Evolutionary conservation across 208 protist species (phyloP).

Genomic region (Trypanosoma lewisi): DNA sequence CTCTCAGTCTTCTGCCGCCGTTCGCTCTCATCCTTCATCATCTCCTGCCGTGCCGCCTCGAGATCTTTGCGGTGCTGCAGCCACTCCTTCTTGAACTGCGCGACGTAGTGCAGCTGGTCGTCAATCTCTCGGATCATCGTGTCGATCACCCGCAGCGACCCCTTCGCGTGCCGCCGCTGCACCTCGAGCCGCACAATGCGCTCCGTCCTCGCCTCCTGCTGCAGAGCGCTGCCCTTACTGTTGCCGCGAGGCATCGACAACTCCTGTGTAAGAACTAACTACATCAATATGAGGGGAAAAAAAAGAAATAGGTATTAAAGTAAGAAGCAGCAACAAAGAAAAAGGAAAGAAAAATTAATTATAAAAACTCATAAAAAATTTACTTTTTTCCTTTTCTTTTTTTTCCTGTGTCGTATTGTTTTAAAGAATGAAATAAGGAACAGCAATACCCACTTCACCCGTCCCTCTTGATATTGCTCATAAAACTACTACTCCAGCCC

Average conservation of each 20-base stretch:
- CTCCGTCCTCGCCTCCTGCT: constrained; percentile 71
- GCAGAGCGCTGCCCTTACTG: constrained; percentile 33
- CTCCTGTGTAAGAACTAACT: neutral
- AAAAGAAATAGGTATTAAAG: neutral
- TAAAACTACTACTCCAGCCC: too few species aligned
- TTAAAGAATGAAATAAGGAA: neutral
- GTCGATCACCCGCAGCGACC: constrained; percentile 63
- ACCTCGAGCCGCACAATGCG: constrained; percentile 76
- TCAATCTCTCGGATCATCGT: constrained; percentile 64
- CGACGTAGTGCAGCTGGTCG: constrained; percentile 76
- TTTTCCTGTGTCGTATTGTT: neutral
- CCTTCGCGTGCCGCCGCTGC: constrained; percentile 78
- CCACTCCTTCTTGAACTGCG: constrained; percentile 86
- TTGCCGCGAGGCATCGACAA: constrained; percentile 32
- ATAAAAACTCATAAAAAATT: neutral
- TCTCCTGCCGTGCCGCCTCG: constrained; percentile 52
- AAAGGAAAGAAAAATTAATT: neutral
- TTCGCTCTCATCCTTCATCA: constrained; percentile 45
- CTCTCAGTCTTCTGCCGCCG: constrained; percentile 10
- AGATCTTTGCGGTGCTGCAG: constrained; percentile 56
- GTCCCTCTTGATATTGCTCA: neutral
- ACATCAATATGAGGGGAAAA: neutral
- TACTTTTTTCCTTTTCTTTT: constrained; percentile 10
- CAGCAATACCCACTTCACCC: neutral
- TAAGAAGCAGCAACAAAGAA: neutral